Conservation (phyloP, 306 rosid species). For the Prunus fruticosa region DNA sequence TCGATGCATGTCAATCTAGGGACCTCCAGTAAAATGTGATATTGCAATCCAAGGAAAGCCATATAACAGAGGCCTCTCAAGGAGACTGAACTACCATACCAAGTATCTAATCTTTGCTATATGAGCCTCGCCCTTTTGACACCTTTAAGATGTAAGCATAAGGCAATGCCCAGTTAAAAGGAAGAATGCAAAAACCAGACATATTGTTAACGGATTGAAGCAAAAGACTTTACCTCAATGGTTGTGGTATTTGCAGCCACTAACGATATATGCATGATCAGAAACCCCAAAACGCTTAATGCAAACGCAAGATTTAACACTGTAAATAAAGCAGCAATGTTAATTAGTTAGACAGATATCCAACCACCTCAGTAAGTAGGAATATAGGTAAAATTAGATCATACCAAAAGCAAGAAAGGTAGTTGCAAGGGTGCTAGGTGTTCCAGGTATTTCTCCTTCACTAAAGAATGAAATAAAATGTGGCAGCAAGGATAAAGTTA, state of each 20-base stretch:
- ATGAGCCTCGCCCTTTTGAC: background rate
- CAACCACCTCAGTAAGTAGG: constrained; percentile 9
- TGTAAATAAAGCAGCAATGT: constrained; percentile 30
- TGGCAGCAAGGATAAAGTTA: constrained; percentile 81
- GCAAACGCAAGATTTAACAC: constrained; percentile 96
- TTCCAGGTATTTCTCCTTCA: constrained; percentile 91
- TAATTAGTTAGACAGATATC: constrained; percentile 25
- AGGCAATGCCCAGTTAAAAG: background rate
- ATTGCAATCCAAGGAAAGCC: background rate
- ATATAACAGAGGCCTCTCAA: background rate
- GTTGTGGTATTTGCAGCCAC: constrained; percentile 91
- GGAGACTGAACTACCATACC: background rate
- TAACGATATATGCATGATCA: constrained; percentile 89
- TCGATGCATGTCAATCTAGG: background rate
- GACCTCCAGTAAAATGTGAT: background rate
- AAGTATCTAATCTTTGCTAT: background rate
- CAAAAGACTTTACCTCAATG: constrained; percentile 65
- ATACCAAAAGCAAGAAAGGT: constrained; percentile 97
- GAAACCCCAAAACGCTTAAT: constrained; percentile 89
- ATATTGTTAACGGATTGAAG: background rate
- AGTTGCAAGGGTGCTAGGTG: constrained; percentile 96
- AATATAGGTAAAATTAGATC: constrained; percentile 14
- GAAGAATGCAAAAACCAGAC: background rate
- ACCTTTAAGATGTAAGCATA: background rate
- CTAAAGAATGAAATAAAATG: constrained; percentile 88